Percentiles rank a stretch among this genome's conserved stretches.
Conservation (phyloP, 495 filamentous ascomycete genomes). For the Bombardia bombarda region DNA sequence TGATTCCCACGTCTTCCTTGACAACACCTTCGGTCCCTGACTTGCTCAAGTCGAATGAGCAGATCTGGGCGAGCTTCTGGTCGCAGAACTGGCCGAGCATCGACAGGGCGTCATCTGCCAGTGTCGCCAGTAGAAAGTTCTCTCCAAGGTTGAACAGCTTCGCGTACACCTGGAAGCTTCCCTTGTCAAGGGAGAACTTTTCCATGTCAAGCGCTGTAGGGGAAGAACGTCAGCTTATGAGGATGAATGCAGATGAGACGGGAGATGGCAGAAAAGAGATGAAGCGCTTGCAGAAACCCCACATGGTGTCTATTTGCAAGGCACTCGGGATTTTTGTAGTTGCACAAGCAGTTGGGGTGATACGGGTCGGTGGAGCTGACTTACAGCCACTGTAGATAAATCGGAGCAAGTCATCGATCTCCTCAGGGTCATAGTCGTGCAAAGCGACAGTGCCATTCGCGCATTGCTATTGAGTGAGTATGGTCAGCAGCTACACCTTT, state of each 20-base stretch:
- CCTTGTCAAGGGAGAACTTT: not conserved
- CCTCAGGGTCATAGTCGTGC: not conserved
- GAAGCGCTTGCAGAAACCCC: no score
- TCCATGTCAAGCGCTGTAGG: slow-evolving; percentile 6
- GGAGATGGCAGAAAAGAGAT: not conserved
- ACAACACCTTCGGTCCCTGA: slow-evolving; percentile 6
- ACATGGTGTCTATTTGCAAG: no score
- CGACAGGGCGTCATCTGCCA: slow-evolving; percentile 8
- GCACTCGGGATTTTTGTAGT: no score
- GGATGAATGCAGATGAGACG: not conserved
- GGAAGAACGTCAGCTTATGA: not conserved
- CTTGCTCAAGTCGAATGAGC: slow-evolving; percentile 1
- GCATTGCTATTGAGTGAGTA: not conserved
- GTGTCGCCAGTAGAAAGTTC: not conserved
- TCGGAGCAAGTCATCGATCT: slow-evolving; percentile 1
- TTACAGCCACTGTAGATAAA: slow-evolving; percentile 13
- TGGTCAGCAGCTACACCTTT: not conserved
- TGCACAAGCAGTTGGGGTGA: no score
- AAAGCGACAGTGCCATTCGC: slow-evolving; percentile 4
- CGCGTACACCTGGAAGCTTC: slow-evolving; percentile 3
- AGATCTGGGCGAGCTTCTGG: slow-evolving; percentile 8
- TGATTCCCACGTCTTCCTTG: not conserved
- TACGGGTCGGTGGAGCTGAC: not conserved
- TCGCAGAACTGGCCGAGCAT: slow-evolving; percentile 11
- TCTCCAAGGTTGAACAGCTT: slow-evolving; percentile 12